Conservation (phyloP, 179 eudicot genomes). For the Beta macrorhiza region DNA sequence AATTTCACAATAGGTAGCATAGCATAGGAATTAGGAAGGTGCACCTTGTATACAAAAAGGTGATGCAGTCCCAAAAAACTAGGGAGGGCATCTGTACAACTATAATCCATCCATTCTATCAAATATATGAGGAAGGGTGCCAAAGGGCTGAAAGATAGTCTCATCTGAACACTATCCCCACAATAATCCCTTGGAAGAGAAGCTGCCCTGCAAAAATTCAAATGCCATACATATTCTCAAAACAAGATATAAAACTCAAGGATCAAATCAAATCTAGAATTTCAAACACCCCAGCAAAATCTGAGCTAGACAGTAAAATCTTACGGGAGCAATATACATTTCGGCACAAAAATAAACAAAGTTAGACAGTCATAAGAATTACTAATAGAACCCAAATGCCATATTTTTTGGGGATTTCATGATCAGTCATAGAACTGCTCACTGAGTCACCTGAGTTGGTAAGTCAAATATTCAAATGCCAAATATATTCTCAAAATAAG, state of each 20-base stretch:
- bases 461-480: background rate
- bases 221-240: background rate
- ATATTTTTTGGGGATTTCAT: too few species aligned
- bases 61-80: constrained; percentile 71
- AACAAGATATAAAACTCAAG: background rate
- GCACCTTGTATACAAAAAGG: constrained; percentile 65
- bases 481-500: background rate
- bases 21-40: background rate
- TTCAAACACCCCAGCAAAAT: background rate
- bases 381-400: too few species aligned
- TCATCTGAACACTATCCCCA: constrained; percentile 77
- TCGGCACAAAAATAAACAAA: too few species aligned
- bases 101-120: constrained; percentile 82
- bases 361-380: too few species aligned
- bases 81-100: constrained; percentile 62
- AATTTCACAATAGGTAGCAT: background rate
- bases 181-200: constrained; percentile 60
- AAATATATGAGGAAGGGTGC: constrained; percentile 69
- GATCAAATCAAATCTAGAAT: constrained; percentile 4
- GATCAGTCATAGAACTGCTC: too few species aligned
- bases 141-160: constrained; percentile 66
- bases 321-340: too few species aligned
- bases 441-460: too few species aligned
- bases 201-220: constrained; percentile 58
- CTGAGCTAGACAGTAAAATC: too few species aligned